Percentiles rank a stretch among this genome's conserved stretches.
phyloP scores from a whole-genome alignment of 805 yeast genomes.

The Starmerella etchellsii region DNA sequence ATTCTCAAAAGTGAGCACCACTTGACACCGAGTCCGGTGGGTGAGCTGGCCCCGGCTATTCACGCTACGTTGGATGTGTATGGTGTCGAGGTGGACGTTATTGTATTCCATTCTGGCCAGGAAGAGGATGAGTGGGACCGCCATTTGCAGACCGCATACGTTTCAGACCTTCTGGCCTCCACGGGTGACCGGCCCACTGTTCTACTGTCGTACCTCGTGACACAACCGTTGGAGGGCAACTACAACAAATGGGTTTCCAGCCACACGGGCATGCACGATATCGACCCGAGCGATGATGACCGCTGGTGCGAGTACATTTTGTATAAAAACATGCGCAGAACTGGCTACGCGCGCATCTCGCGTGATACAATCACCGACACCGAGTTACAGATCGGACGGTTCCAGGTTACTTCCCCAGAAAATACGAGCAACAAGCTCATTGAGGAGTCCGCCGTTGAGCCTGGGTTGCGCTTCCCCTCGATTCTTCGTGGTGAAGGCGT shows the following conservation, averaged over 20 bases:
- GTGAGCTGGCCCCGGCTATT: slow-evolving; percentile 96
- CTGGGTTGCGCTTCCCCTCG: slow-evolving; percentile 60
- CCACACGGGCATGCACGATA: slow-evolving; percentile 76
- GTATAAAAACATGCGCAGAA: slow-evolving; percentile 72
- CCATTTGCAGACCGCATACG: slow-evolving; percentile 64
- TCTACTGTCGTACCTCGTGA: slow-evolving; percentile 78
- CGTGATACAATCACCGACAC: slow-evolving; percentile 94
- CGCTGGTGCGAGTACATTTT: slow-evolving; percentile 97
- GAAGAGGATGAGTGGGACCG: slow-evolving; percentile 95
- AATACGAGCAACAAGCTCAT: slow-evolving; percentile 46
- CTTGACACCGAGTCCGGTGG: slow-evolving; percentile 89
- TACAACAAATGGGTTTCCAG: slow-evolving; percentile 84
- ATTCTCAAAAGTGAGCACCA: slow-evolving; percentile 83
- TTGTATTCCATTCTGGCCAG: slow-evolving; percentile 96
- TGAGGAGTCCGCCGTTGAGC: slow-evolving; percentile 43
- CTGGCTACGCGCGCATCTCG: slow-evolving; percentile 87
- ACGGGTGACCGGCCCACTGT: slow-evolving; percentile 71
- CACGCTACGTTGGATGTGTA: slow-evolving; percentile 89
- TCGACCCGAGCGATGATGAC: slow-evolving; percentile 76
- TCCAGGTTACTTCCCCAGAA: slow-evolving; percentile 40
- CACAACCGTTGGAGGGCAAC: slow-evolving; percentile 76
- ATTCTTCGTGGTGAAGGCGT: slow-evolving; percentile 82
- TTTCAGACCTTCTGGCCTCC: slow-evolving; percentile 68
- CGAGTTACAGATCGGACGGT: slow-evolving; percentile 90
- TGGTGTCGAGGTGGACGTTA: slow-evolving; percentile 77